A percentile compares a stretch with the other conserved stretches of the same genome.
phyloP scores from a whole-genome alignment of 2,329 filamentous ascomycete genomes.

The Penicillium hordei region DNA sequence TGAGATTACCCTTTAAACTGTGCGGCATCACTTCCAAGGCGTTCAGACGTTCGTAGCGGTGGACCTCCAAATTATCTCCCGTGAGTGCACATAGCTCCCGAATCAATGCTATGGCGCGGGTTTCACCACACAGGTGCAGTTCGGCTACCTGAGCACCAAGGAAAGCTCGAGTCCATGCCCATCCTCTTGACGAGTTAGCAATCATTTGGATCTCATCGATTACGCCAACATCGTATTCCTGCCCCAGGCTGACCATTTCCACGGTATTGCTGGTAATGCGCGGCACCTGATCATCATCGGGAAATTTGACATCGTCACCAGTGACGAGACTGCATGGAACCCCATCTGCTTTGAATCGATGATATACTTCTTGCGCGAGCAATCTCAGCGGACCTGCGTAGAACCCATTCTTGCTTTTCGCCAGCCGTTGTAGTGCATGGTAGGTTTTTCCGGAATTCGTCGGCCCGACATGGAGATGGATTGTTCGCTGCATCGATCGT shows the following conservation, averaged over 20 bases:
- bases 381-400: conserved; percentile 89
- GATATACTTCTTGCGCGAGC: conserved; percentile 91
- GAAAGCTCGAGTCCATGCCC: conserved; percentile 91
- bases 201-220: conserved; percentile 99
- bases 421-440: conserved; percentile 80
- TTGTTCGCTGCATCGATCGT: conserved; percentile 72
- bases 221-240: conserved; percentile 77
- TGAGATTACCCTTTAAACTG: conserved; percentile 65
- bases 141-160: conserved; percentile 84
- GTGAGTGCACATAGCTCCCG: conserved; percentile 72
- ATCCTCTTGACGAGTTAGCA: conserved; percentile 73
- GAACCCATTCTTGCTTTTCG: conserved; percentile 71
- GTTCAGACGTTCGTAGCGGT: conserved; percentile 80
- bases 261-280: conserved; percentile 84
- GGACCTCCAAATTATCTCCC: conserved; percentile 79
- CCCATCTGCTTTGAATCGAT: conserved; percentile 77
- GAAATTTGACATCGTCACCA: conserved; percentile 80
- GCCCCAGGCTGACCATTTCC: conserved; percentile 72
- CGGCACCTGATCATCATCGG: conserved; percentile 53
- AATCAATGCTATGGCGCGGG: conserved; percentile 76
- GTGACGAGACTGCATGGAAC: conserved; percentile 78
- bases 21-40: conserved; percentile 65
- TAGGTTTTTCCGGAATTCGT: conserved; percentile 99
- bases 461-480: conserved; percentile 92
- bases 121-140: conserved; percentile 90